These are phyloP conservation scores for Kodamaea lidongshanica DNA, from an alignment of 805 yeast species.

Conservation along the genomic window DNA sequence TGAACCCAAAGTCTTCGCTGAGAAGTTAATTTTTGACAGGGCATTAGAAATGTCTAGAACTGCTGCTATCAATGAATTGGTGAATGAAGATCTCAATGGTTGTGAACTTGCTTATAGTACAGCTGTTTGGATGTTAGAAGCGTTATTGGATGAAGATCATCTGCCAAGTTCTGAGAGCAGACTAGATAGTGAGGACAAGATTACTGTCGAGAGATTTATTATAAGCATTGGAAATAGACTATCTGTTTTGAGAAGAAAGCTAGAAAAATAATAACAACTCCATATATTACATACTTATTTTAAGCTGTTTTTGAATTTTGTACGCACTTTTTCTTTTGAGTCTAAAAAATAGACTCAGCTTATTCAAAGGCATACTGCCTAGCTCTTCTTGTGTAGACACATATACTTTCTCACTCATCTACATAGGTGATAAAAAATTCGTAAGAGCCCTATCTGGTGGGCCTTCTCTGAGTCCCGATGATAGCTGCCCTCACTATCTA, in stretches of 20 bases:
- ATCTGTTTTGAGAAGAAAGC: constrained; percentile 58
- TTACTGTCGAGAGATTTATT: constrained; percentile 74
- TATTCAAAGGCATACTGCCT: too few species aligned
- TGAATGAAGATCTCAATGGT: constrained; percentile 61
- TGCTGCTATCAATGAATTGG: constrained; percentile 85
- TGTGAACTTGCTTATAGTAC: constrained; percentile 90
- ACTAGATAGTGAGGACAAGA: constrained; percentile 67
- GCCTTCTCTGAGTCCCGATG: too few species aligned
- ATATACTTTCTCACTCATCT: too few species aligned
- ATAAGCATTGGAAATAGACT: constrained; percentile 77
- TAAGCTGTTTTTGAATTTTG: too few species aligned
- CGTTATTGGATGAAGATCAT: constrained; percentile 59
- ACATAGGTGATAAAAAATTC: too few species aligned
- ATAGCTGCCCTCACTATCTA: too few species aligned
- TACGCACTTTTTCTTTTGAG: too few species aligned
- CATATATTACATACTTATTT: too few species aligned
- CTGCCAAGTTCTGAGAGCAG: constrained; percentile 28
- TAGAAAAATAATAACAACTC: too few species aligned
- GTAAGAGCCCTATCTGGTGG: too few species aligned
- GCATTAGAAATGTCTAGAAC: constrained; percentile 89
- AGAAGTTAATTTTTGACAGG: constrained; percentile 82
- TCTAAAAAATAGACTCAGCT: too few species aligned
- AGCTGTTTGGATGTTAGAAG: constrained; percentile 92
- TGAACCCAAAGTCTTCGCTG: constrained; percentile 49
- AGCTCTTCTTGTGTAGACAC: too few species aligned